A percentile compares a stretch with the other conserved stretches of the same genome.
These are phyloP conservation scores for Teratosphaeria gauchensis DNA, from an alignment of 2,329 filamentous ascomycete genomes.

Conservation along the genomic window DNA sequence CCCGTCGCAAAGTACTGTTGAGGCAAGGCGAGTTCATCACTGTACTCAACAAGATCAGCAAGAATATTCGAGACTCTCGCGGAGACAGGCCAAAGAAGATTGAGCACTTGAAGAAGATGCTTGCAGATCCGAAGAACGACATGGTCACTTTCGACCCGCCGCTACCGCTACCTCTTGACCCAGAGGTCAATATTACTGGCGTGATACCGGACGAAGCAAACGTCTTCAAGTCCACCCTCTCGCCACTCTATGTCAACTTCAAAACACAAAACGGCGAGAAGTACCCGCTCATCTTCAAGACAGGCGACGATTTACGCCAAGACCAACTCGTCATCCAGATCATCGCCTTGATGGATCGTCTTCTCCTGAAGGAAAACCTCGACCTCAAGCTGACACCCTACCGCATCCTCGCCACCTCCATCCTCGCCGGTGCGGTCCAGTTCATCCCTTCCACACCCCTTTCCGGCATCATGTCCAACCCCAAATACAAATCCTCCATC, in stretches of 20 bases:
- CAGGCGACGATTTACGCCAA: constrained; percentile 72
- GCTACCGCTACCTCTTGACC: constrained; percentile 79
- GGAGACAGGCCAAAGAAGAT: constrained; percentile 72
- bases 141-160: constrained; percentile 74
- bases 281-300: constrained; percentile 95
- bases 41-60: constrained; percentile 77
- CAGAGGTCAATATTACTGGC: constrained; percentile 66
- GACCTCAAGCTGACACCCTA: constrained; percentile 93
- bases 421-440: constrained; percentile 80
- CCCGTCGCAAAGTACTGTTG: constrained; percentile 64
- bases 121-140: constrained; percentile 86
- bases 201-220: constrained; percentile 74
- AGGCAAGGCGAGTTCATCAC: constrained; percentile 85
- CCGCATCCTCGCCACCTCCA: constrained; percentile 87
- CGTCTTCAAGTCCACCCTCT: constrained; percentile 92
- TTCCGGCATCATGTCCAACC: constrained; percentile 58
- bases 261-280: constrained; percentile 65
- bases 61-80: constrained; percentile 72
- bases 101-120: constrained; percentile 71
- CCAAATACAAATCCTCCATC: constrained; percentile 68
- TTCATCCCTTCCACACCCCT: constrained; percentile 79
- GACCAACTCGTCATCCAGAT: constrained; percentile 97
- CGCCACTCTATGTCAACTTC: constrained; percentile 84
- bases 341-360: constrained; percentile 93
- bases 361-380: constrained; percentile 90